Evolutionary conservation across 1,139 yeast species (phyloP).

Genomic region (Spathaspora jeffriesii): DNA sequence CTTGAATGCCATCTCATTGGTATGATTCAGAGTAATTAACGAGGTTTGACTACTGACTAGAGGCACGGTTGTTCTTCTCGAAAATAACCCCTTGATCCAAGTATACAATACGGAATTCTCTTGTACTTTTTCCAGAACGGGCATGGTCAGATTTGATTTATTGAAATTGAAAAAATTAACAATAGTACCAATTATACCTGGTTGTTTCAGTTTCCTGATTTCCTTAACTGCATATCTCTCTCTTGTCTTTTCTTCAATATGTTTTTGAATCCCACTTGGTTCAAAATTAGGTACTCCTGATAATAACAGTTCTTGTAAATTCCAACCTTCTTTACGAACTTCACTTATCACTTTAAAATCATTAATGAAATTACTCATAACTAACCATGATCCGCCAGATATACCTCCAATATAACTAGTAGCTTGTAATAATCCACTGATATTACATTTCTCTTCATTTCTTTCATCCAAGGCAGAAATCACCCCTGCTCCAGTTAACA

Average conservation of each 20-base stretch:
- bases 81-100: slow-evolving; percentile 8
- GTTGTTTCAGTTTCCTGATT: slow-evolving; percentile 54
- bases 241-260: slow-evolving; percentile 1
- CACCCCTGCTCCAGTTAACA: slow-evolving; percentile 67
- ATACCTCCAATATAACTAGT: slow-evolving; percentile 59
- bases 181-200: slow-evolving; percentile 12
- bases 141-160: slow-evolving; percentile 6
- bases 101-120: slow-evolving; percentile 3
- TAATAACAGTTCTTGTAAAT: slow-evolving; percentile 47
- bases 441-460: slow-evolving; percentile 30
- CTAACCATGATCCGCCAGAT: slow-evolving; percentile 73
- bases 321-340: slow-evolving; percentile 38
- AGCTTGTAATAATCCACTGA: slow-evolving; percentile 57
- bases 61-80: neutral
- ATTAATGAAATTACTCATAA: slow-evolving; percentile 51
- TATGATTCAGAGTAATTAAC: neutral
- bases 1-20: slow-evolving; percentile 17
- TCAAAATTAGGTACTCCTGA: slow-evolving; percentile 57
- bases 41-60: neutral
- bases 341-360: slow-evolving; percentile 42
- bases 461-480: slow-evolving; percentile 53
- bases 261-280: slow-evolving; percentile 15
- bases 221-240: slow-evolving; percentile 50
- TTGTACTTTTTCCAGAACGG: slow-evolving; percentile 2
- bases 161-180: slow-evolving; percentile 14